These are phyloP conservation scores for Candida insectalens DNA, from an alignment of 805 yeast genomes.

Conservation along the genomic window DNA sequence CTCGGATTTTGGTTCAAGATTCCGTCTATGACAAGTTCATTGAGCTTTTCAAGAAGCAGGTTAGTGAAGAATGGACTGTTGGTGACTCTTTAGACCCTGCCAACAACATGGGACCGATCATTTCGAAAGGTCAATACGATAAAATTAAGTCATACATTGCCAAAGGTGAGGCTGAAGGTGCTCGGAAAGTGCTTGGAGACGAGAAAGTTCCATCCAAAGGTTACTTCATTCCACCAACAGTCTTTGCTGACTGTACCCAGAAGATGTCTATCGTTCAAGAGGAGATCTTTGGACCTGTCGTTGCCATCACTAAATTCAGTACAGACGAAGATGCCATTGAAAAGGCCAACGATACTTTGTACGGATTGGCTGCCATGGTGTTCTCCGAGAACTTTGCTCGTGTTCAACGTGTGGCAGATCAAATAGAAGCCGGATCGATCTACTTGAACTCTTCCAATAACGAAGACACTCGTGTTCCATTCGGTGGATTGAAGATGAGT, in stretches of 20 bases:
- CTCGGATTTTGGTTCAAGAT: conserved; percentile 52
- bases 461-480: conserved; percentile 57
- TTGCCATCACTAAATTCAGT: conserved; percentile 52
- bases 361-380: conserved; percentile 78
- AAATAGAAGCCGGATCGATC: conserved; percentile 56
- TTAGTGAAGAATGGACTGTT: conserved; percentile 39
- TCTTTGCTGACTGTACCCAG: conserved; percentile 62
- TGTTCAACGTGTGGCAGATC: conserved; percentile 41
- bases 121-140: conserved; percentile 46
- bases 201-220: conserved; percentile 36
- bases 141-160: conserved; percentile 36
- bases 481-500: conserved; percentile 73
- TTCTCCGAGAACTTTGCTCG: conserved; percentile 59
- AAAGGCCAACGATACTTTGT: conserved; percentile 62
- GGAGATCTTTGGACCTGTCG: conserved; percentile 88
- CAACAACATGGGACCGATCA: conserved; percentile 53
- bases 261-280: conserved; percentile 60
- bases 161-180: conserved; percentile 39
- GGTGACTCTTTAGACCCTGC: conserved; percentile 43
- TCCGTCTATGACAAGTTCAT: conserved; percentile 45
- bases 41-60: conserved; percentile 31
- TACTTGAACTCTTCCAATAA: conserved; percentile 66
- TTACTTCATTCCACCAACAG: conserved; percentile 64
- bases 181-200: conserved; percentile 33
- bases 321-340: conserved; percentile 59